Evolutionary conservation across 2,329 filamentous ascomycete species (phyloP).

Genomic region (Cladosporium sp.): DNA sequence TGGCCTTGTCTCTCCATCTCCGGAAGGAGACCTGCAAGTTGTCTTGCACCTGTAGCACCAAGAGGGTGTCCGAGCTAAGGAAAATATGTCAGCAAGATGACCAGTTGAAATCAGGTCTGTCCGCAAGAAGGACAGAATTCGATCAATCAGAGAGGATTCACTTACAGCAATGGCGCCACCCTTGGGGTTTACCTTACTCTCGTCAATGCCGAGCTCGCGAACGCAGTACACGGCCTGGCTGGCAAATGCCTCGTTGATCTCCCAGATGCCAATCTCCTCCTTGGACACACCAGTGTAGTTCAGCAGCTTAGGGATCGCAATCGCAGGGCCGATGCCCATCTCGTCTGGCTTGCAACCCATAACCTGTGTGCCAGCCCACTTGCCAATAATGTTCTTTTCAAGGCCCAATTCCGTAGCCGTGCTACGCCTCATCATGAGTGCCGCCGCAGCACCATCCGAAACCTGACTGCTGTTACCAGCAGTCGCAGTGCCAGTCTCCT

Average conservation of each 20-base stretch:
- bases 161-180: conserved; percentile 80
- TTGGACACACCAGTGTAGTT: conserved; percentile 63
- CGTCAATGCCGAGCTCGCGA: conserved; percentile 66
- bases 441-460: conserved; percentile 81
- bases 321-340: conserved; percentile 87
- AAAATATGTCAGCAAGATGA: not conserved
- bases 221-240: conserved; percentile 69
- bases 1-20: conserved; percentile 66
- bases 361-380: conserved; percentile 75
- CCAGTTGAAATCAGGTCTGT: not conserved
- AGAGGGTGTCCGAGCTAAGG: conserved; percentile 69
- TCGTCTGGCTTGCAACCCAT: conserved; percentile 83
- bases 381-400: conserved; percentile 68
- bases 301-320: conserved; percentile 84
- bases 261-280: conserved; percentile 79
- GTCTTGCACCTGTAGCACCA: conserved; percentile 81
- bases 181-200: conserved; percentile 80
- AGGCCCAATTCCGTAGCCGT: conserved; percentile 75
- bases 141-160: conserved; percentile 41
- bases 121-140: not conserved
- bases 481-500: conserved; percentile 70
- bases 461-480: conserved; percentile 86
- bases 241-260: conserved; percentile 83
- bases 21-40: conserved; percentile 72
- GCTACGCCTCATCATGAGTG: conserved; percentile 79